phyloP scores from a whole-genome alignment of 1,284 basidiomycete species.

The Fomitopsis palustris region DNA sequence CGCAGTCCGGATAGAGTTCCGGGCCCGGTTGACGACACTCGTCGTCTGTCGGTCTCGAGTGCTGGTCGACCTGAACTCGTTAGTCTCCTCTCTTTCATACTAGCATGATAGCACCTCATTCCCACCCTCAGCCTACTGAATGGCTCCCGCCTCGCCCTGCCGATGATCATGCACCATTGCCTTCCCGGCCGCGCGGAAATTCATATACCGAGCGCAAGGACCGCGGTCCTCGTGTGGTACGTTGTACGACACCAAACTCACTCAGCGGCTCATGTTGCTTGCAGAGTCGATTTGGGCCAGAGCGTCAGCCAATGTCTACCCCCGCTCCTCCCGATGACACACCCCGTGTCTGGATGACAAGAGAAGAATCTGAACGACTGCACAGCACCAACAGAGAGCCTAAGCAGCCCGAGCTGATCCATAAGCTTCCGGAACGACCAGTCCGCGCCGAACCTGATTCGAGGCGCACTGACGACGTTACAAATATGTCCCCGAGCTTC shows the following conservation, averaged over 20 bases:
- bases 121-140: background rate
- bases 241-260: background rate
- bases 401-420: background rate
- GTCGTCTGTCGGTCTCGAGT: background rate
- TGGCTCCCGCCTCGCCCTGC: background rate
- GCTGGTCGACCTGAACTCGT: background rate
- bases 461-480: background rate
- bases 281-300: constrained; percentile 4
- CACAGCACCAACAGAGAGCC: background rate
- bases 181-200: constrained; percentile 1
- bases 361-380: background rate
- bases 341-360: constrained; percentile 2
- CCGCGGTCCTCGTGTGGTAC: constrained; percentile 4
- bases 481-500: background rate
- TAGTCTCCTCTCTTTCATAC: background rate
- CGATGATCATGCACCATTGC: background rate
- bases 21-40: background rate
- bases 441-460: background rate
- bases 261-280: background rate
- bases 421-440: background rate
- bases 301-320: background rate
- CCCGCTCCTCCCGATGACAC: background rate
- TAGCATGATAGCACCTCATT: too few species aligned
- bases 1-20: background rate
- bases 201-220: background rate